A percentile compares a stretch with the other conserved stretches of the same genome.
phyloP scores from a whole-genome alignment of 495 filamentous ascomycete genomes.

The Geoglossum glabrum region DNA sequence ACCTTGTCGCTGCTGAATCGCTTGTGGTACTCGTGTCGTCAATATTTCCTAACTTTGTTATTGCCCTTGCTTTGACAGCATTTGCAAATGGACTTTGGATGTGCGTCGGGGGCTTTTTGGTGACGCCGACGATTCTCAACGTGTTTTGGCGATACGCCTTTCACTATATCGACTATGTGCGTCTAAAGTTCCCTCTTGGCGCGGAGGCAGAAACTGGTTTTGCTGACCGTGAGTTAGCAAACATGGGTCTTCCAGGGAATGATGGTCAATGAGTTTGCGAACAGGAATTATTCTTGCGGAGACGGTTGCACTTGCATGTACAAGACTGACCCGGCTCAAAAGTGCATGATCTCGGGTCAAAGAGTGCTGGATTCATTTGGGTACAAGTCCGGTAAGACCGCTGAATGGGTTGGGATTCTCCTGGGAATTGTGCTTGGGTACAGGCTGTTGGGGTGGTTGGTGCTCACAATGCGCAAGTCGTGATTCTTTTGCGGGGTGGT shows the following conservation, averaged over 20 bases:
- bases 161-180: slow-evolving; percentile 46
- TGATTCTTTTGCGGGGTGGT: not conserved
- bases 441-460: slow-evolving; percentile 38
- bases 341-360: slow-evolving; percentile 47
- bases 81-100: slow-evolving; percentile 81
- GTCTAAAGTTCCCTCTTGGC: not conserved
- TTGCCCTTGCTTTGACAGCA: slow-evolving; percentile 51
- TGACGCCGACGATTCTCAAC: slow-evolving; percentile 47
- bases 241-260: slow-evolving; percentile 74
- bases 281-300: slow-evolving; percentile 37
- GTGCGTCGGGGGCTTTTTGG: slow-evolving; percentile 62
- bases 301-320: slow-evolving; percentile 48
- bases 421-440: slow-evolving; percentile 53
- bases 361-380: slow-evolving; percentile 48
- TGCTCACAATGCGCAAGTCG: not conserved
- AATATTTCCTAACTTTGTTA: slow-evolving; percentile 58
- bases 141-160: slow-evolving; percentile 72
- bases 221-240: slow-evolving; percentile 30
- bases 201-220: too few species aligned
- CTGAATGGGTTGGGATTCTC: slow-evolving; percentile 47
- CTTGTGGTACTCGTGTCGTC: slow-evolving; percentile 57
- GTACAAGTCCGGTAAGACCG: slow-evolving; percentile 13
- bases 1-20: slow-evolving; percentile 61
- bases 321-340: slow-evolving; percentile 32
- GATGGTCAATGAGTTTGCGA: slow-evolving; percentile 69